Conservation (phyloP, 768 basidiomycete genomes). For the Auricularia cornea region DNA sequence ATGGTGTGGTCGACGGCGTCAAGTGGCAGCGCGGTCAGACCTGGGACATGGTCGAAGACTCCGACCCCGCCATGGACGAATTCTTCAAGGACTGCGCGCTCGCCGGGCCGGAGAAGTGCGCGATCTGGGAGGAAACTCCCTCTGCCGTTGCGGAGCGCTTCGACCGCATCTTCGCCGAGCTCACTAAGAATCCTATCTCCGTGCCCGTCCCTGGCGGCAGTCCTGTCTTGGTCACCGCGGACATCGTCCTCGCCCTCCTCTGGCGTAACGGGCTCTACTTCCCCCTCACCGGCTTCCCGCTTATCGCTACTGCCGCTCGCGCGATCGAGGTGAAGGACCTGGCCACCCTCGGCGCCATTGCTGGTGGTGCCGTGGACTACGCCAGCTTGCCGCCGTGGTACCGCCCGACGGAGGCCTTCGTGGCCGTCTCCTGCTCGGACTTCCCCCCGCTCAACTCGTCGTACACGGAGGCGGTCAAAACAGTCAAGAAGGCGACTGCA, state of each 20-base stretch:
- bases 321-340: background rate
- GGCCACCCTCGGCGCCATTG: background rate
- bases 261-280: background rate
- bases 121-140: background rate
- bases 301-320: background rate
- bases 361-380: background rate
- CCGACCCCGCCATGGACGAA: background rate
- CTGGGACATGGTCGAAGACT: background rate
- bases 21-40: background rate
- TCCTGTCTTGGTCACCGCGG: background rate
- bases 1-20: conserved; percentile 2
- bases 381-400: background rate
- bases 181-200: background rate
- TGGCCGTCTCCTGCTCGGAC: background rate
- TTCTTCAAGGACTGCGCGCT: background rate
- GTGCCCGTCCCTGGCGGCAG: background rate
- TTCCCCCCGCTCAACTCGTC: background rate
- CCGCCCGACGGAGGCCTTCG: background rate
- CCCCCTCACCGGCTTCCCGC: background rate
- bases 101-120: background rate
- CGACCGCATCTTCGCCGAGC: background rate
- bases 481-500: background rate
- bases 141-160: background rate
- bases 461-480: background rate
- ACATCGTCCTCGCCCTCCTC: background rate